phyloP scores from a whole-genome alignment of 192 early-diverging fungal species.

The Umbelopsis vinacea region DNA sequence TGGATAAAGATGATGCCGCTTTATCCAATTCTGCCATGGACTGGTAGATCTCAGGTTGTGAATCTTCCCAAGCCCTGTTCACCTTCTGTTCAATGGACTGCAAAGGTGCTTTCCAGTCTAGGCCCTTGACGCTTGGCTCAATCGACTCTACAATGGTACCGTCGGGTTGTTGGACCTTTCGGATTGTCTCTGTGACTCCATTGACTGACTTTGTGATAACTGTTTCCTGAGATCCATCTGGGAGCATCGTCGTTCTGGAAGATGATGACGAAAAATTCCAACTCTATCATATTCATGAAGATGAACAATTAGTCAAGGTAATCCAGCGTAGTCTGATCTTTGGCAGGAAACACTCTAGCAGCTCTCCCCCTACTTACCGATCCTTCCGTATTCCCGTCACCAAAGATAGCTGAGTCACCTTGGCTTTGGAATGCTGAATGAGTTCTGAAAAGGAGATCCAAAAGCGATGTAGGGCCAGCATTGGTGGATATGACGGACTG shows the following conservation, averaged over 20 bases:
- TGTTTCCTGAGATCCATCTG: conserved; percentile 1
- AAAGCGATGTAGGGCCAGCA: not conserved
- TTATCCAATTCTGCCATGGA: conserved; percentile 5
- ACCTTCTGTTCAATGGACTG: not conserved
- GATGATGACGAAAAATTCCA: conserved; percentile 8
- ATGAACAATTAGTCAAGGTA: not conserved
- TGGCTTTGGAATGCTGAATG: not conserved
- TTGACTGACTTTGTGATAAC: conserved; percentile 1
- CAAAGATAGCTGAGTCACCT: not conserved
- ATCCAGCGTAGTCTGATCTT: not conserved
- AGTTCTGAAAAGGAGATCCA: conserved; percentile 3
- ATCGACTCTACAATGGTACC: not conserved
- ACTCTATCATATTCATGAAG: not conserved
- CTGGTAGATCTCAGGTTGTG: not conserved
- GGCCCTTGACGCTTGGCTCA: not conserved
- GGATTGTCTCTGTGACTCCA: not conserved
- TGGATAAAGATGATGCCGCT: not conserved
- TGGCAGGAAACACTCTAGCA: not conserved
- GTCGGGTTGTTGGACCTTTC: not conserved
- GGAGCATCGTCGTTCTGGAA: not conserved
- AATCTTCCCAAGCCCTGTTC: conserved; percentile 13
- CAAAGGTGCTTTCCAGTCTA: not conserved
- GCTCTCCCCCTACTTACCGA: not conserved
- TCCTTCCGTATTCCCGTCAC: not conserved
- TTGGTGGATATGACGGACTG: not conserved